Conservation (phyloP, 2,329 filamentous ascomycete genomes). For the Diplodia seriata region DNA sequence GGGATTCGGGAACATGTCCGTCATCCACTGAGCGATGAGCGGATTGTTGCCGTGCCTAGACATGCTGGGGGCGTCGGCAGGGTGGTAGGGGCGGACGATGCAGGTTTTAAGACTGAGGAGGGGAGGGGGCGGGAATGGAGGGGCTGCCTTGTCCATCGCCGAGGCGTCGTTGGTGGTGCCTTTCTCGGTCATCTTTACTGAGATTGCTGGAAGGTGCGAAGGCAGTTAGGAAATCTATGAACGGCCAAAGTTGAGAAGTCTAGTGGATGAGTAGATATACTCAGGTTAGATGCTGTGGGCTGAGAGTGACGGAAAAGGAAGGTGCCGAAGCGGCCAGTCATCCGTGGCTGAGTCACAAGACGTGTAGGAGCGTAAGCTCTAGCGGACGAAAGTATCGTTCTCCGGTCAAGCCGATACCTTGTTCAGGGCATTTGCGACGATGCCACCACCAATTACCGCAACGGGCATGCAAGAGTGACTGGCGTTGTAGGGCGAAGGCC, state of each 20-base stretch:
- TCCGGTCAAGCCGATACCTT: neutral
- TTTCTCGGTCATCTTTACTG: neutral
- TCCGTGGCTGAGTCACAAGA: neutral
- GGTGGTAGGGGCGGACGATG: slow-evolving; percentile 43
- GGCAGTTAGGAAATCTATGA: neutral
- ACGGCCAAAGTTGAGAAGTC: neutral
- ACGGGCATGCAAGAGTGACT: neutral
- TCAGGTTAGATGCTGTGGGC: neutral
- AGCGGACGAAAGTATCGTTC: neutral
- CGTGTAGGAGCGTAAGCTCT: neutral
- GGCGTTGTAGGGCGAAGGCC: neutral
- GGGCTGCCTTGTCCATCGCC: neutral
- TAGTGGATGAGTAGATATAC: neutral
- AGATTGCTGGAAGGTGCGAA: neutral
- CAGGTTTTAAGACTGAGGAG: slow-evolving; percentile 43
- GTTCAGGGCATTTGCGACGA: neutral
- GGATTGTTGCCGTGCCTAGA: slow-evolving; percentile 42
- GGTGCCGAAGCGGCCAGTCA: neutral
- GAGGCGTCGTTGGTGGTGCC: neutral
- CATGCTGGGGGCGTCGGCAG: slow-evolving; percentile 42
- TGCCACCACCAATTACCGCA: neutral
- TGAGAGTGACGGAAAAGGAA: neutral
- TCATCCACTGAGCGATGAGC: slow-evolving; percentile 46
- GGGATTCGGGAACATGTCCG: slow-evolving; percentile 48
- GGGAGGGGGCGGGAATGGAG: slow-evolving; percentile 39